Conservation (phyloP, 352 stramenopile species). For the Pythium insidiosum region DNA sequence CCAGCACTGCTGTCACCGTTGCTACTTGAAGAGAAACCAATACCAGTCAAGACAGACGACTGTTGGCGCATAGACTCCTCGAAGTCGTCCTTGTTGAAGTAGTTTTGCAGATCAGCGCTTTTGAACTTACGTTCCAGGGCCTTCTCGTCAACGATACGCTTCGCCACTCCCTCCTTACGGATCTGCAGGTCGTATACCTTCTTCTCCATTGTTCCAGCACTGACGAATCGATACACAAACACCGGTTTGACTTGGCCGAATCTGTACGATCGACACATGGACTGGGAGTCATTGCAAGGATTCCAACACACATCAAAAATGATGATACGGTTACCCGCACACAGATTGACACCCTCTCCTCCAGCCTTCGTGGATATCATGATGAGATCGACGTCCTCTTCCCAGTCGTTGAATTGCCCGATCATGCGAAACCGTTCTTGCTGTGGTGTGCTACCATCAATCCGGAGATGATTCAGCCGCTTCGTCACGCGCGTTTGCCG, state of each 20-base stretch:
- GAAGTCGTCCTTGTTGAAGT: constrained; percentile 80
- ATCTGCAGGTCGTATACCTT: constrained; percentile 90
- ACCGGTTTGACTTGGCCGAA: constrained; percentile 90
- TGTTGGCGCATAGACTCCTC: constrained; percentile 54
- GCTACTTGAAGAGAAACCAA: neutral
- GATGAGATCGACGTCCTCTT: constrained; percentile 77
- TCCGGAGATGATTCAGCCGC: constrained; percentile 61
- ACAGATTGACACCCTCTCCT: constrained; percentile 86
- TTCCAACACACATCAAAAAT: constrained; percentile 93
- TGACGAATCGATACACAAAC: constrained; percentile 91
- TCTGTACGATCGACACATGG: constrained; percentile 90
- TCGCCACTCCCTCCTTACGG: constrained; percentile 83
- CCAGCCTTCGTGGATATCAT: constrained; percentile 86
- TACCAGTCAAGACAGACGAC: constrained; percentile 7
- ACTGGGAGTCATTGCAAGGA: constrained; percentile 87
- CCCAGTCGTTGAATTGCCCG: constrained; percentile 70
- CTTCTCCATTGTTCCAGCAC: constrained; percentile 90
- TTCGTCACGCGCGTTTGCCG: constrained; percentile 31
- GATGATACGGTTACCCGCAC: constrained; percentile 83
- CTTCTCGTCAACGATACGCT: constrained; percentile 85
- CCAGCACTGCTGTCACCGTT: neutral
- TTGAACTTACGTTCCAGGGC: constrained; percentile 81
- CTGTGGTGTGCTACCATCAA: constrained; percentile 75
- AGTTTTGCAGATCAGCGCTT: constrained; percentile 71
- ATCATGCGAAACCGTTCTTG: constrained; percentile 79